These are phyloP conservation scores for Angomonas desouzai DNA, from an alignment of 208 protist genomes.

Conservation along the genomic window DNA sequence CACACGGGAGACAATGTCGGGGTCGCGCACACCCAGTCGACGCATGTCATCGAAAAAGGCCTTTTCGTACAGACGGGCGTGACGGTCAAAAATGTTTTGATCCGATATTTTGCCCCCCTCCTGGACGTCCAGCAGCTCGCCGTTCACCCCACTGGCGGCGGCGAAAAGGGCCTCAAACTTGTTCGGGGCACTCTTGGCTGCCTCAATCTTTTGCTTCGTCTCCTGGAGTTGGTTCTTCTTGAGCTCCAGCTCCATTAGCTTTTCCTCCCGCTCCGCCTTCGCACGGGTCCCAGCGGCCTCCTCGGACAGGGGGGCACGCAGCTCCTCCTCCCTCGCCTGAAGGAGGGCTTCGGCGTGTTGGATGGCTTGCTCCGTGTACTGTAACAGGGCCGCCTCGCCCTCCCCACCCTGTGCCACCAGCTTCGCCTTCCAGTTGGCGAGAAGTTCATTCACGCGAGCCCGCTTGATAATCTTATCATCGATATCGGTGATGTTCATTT, in stretches of 20 bases:
- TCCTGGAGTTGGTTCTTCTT: constrained; percentile 63
- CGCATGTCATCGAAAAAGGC: constrained; percentile 94
- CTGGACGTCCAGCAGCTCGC: constrained; percentile 76
- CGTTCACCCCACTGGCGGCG: constrained; percentile 62
- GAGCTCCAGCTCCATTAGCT: constrained; percentile 67
- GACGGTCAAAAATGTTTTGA: constrained; percentile 85
- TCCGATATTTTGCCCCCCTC: constrained; percentile 63
- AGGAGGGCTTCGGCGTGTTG: constrained; percentile 29
- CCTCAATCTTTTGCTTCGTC: constrained; percentile 51
- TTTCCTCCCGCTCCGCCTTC: constrained; percentile 70
- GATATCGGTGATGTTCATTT: constrained; percentile 99
- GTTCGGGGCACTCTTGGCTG: constrained; percentile 21
- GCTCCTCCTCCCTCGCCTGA: constrained; percentile 25
- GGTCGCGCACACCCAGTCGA: constrained; percentile 79
- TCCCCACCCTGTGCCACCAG: constrained; percentile 17
- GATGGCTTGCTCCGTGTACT: constrained; percentile 50
- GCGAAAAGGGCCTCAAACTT: constrained; percentile 50
- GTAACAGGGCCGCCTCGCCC: constrained; percentile 36
- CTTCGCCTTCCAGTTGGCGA: constrained; percentile 62
- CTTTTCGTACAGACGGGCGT: constrained; percentile 85
- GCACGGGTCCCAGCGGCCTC: constrained; percentile 40
- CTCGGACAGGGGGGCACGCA: constrained; percentile 39
- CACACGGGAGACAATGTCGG: constrained; percentile 95
- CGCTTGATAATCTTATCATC: constrained; percentile 99
- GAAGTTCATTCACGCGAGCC: constrained; percentile 87